A percentile compares a stretch with the other conserved stretches of the same genome.
phyloP scores from a whole-genome alignment of 1,284 basidiomycete species.

The Papiliotrema flavescens region DNA sequence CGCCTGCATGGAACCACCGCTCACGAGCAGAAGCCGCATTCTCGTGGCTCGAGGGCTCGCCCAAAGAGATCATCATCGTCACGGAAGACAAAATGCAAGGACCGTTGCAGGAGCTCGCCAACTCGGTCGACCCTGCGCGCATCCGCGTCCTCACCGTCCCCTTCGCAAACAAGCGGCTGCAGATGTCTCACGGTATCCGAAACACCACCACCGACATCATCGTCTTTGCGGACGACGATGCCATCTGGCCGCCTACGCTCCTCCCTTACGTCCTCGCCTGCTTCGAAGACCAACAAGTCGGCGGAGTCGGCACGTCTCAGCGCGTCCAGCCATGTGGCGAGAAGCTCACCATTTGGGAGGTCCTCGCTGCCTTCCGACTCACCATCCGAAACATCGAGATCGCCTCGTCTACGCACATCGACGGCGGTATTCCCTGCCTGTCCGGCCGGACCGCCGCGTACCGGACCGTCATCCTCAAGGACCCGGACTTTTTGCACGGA shows the following conservation, averaged over 20 bases:
- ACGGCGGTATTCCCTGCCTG: slow-evolving; percentile 84
- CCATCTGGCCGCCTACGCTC: slow-evolving; percentile 87
- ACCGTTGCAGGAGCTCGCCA: slow-evolving; percentile 78
- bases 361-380: slow-evolving; percentile 83
- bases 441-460: slow-evolving; percentile 89
- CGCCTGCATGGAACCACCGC: background rate
- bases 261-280: slow-evolving; percentile 80
- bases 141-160: slow-evolving; percentile 86
- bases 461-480: slow-evolving; percentile 86
- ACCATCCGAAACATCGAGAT: slow-evolving; percentile 92
- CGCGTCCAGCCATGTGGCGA: slow-evolving; percentile 74
- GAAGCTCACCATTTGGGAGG: slow-evolving; percentile 86
- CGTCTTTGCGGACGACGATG: slow-evolving; percentile 92
- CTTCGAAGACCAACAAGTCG: slow-evolving; percentile 88
- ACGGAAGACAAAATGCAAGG: slow-evolving; percentile 86
- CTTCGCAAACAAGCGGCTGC: slow-evolving; percentile 85
- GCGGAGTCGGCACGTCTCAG: slow-evolving; percentile 85
- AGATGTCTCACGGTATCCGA: slow-evolving; percentile 88
- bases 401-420: slow-evolving; percentile 79
- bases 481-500: slow-evolving; percentile 83
- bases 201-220: slow-evolving; percentile 87
- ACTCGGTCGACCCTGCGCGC: slow-evolving; percentile 73
- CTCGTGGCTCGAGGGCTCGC: slow-evolving; percentile 83
- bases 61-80: slow-evolving; percentile 89
- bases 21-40: slow-evolving; percentile 62